phyloP scores from a whole-genome alignment of 1,139 yeast genomes.

The Hansenula sp. region DNA sequence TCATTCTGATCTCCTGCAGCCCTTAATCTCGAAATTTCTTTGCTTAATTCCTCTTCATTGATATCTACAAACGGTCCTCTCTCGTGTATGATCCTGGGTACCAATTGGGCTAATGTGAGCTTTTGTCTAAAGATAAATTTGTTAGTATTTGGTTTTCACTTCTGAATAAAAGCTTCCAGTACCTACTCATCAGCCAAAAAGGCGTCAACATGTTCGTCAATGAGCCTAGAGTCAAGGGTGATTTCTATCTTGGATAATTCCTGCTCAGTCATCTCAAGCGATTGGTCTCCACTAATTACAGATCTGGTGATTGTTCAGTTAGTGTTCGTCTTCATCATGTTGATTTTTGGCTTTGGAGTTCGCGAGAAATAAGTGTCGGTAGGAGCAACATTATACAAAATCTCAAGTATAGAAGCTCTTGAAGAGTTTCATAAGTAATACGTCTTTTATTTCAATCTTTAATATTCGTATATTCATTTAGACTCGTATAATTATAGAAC shows the following conservation, averaged over 20 bases:
- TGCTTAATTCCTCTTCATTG: conserved; percentile 51
- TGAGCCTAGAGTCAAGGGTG: conserved; percentile 18
- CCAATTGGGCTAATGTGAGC: conserved; percentile 31
- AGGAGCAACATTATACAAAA: not conserved
- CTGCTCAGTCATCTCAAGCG: not conserved
- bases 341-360: not conserved
- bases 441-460: too few relatives aligned
- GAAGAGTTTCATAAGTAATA: too few relatives aligned
- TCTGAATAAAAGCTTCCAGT: not conserved
- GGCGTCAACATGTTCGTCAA: conserved; percentile 22
- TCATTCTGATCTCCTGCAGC: conserved; percentile 5
- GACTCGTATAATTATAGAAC: too few relatives aligned
- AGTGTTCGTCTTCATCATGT: not conserved
- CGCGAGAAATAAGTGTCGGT: too few relatives aligned
- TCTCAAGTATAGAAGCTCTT: too few relatives aligned
- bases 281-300: too few relatives aligned
- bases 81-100: conserved; percentile 41
- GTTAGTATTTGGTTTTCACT: not conserved
- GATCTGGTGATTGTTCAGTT: too few relatives aligned
- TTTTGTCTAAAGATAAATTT: conserved; percentile 14
- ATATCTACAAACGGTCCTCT: conserved; percentile 41
- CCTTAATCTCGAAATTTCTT: conserved; percentile 34
- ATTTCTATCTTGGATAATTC: conserved; percentile 14
- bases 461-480: too few relatives aligned
- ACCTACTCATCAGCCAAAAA: conserved; percentile 21